Evolutionary conservation across 2,329 filamentous ascomycete species (phyloP), one percentile per base, ranked within the genome.

Genomic region (Podosphaera xanthii): DNA sequence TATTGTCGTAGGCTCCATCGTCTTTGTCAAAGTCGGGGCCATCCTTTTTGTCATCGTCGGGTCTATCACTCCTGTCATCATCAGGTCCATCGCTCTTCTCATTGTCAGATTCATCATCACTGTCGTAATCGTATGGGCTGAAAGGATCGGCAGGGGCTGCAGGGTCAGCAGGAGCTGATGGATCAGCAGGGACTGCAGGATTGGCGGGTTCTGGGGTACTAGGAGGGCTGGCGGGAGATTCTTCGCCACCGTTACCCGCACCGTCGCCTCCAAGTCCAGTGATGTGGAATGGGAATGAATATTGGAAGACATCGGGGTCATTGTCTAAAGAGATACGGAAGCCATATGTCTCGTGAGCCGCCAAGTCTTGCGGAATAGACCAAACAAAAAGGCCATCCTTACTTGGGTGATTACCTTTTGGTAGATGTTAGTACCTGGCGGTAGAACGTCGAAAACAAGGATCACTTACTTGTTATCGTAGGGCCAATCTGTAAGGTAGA

Each of bases 281-380:
- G 9, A 70, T 65, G 59, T 64, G 62, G 67, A 84, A 84, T 65
- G 78, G 78, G 72, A 76, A 76, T 60, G 78, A 80, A 75, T 77
- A 83, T 75, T 83, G 79, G 75, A 78, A 80, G 67, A 75, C 70
- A 66, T 74, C 62, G 31, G 71, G 59, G 71, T 80, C 67, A 63
- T 69, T 70, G 64, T 77, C 74, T 42, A 75, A 72, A 62, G 69
- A 69, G 70, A 84, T 72, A 71, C 74, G 72, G 68, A 84, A 72
- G 63, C 80, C 81, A 70, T 83, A 83, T 66, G 74, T 73, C 58
- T 71, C 71, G 48, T 72, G 67, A 60, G 65, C 36, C 33, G n/a
- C 35, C 9, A 62, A 65, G 62, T 75, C 76, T 35, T 77, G 72
- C 67, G 71, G 72, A 58, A 82, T 73, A 33, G 66, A 62, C 80